Evolutionary conservation across 2,329 filamentous ascomycete species (phyloP).

Genomic region (Trichoderma atrobrunneum): DNA sequence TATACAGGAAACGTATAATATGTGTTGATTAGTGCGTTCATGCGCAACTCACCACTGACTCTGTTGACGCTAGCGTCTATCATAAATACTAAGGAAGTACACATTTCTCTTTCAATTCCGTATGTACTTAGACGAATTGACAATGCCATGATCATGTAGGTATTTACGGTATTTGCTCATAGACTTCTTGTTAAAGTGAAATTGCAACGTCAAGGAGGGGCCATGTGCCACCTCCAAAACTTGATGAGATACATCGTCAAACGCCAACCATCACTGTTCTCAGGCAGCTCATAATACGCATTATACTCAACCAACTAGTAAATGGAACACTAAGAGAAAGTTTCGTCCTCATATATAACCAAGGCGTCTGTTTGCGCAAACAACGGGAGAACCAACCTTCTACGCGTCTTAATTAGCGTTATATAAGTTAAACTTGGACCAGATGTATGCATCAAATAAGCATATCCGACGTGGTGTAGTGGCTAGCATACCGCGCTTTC

Average conservation of each 20-base stretch:
- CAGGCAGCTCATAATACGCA: neutral
- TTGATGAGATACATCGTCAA: neutral
- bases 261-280: neutral
- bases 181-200: neutral
- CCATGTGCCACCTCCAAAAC: neutral
- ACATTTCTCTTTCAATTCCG: neutral
- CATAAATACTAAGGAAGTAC: neutral
- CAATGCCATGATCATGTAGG: neutral
- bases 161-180: neutral
- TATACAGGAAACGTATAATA: neutral
- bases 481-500: conserved; percentile 21
- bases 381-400: neutral
- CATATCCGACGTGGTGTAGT: conserved; percentile 21
- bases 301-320: neutral
- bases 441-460: neutral
- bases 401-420: fast-evolving
- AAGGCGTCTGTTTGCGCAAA: neutral
- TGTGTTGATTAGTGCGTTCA: neutral
- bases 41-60: neutral
- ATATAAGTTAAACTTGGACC: neutral
- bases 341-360: neutral
- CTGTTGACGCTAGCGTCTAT: fast-evolving
- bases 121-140: neutral
- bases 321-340: neutral
- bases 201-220: neutral